These are phyloP conservation scores for Bombardia bombarda DNA, from an alignment of 495 filamentous ascomycete species.

Conservation along the genomic window DNA sequence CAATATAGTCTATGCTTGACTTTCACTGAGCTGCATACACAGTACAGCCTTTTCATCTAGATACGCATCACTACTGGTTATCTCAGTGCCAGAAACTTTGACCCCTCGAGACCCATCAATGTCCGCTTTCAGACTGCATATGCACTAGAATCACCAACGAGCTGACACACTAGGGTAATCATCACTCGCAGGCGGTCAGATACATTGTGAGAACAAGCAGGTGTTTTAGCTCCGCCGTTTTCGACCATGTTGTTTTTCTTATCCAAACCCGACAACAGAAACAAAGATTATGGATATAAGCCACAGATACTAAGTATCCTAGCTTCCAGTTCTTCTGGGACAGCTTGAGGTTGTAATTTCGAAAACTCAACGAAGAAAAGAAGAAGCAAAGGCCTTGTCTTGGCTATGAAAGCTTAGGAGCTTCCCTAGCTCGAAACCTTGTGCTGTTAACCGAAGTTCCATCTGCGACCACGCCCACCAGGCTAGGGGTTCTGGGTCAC, in stretches of 20 bases:
- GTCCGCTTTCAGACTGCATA: too few species aligned
- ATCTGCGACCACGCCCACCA: background rate
- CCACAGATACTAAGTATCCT: too few species aligned
- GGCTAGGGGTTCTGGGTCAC: constrained; percentile 1
- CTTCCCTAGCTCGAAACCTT: constrained; percentile 4
- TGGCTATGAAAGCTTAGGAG: background rate
- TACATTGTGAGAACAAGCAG: constrained; percentile 1
- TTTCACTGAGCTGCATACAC: constrained; percentile 7
- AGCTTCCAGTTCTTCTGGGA: too few species aligned
- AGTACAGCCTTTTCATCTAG: constrained; percentile 9
- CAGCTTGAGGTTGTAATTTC: too few species aligned
- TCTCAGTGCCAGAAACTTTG: too few species aligned
- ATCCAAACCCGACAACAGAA: background rate
- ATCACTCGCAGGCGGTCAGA: constrained; percentile 8
- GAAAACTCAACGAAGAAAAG: too few species aligned
- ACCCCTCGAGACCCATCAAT: too few species aligned
- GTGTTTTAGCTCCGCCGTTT: constrained; percentile 2
- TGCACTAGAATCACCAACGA: constrained; percentile 4
- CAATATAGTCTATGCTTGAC: constrained; percentile 10
- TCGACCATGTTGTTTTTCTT: constrained; percentile 1
- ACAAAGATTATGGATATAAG: too few species aligned
- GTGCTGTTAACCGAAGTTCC: constrained; percentile 15
- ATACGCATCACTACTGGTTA: too few species aligned
- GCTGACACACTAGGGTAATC: background rate
- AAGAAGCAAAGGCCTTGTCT: too few species aligned